Evolutionary conservation across 352 stramenopile genomes (phyloP).

Genomic region (Blastocystis sp.): DNA sequence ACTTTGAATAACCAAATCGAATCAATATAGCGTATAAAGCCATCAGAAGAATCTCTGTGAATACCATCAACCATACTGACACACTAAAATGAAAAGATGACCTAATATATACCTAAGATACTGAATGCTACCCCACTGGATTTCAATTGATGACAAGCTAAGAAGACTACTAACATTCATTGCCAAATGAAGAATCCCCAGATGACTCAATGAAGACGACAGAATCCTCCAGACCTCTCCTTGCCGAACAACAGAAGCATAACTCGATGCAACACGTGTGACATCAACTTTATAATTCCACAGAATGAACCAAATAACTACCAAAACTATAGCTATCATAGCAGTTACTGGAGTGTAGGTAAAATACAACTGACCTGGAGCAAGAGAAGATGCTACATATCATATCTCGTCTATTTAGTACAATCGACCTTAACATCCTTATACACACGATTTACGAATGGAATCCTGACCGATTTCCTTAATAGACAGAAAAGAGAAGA

Average conservation of each 20-base stretch:
- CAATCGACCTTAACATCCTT: no score
- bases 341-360: neutral
- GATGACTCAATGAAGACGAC: slow-evolving; percentile 45
- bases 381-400: neutral
- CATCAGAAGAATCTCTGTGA: neutral
- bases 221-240: slow-evolving; percentile 59
- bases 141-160: slow-evolving; percentile 6
- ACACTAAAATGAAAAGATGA: neutral
- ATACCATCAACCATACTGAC: slow-evolving; percentile 8
- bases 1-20: neutral
- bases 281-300: slow-evolving; percentile 55
- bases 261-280: neutral
- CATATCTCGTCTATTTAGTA: no score
- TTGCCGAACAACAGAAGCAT: slow-evolving; percentile 5
- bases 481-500: no score
- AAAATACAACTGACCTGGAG: neutral
- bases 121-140: neutral
- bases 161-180: slow-evolving; percentile 60
- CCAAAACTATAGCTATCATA: neutral
- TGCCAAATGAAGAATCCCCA: slow-evolving; percentile 22
- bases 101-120: neutral
- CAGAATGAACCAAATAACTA: slow-evolving; percentile 33
- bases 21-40: neutral
- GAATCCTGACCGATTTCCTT: no score
- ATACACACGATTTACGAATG: no score